A percentile compares a stretch with the other conserved stretches of the same genome.
Conservation (phyloP, 345 rosid genomes). For the Punica granatum region DNA sequence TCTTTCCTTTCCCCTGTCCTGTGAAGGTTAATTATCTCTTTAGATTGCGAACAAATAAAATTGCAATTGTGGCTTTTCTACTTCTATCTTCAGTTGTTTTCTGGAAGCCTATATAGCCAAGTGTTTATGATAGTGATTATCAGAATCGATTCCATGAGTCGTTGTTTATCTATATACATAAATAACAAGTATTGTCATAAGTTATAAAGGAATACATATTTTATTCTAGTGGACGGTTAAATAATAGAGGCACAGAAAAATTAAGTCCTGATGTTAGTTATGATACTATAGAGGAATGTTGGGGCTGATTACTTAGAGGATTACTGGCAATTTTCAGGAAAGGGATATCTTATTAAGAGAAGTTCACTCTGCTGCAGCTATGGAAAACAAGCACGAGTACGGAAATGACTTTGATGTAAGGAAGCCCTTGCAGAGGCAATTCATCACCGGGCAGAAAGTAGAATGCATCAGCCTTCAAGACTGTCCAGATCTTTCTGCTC, state of each 20-base stretch:
- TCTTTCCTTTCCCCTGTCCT: not conserved
- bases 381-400: slow-evolving; percentile 58
- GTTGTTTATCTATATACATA: not conserved
- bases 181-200: not conserved
- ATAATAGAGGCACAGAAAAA: not conserved
- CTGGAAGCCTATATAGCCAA: no score
- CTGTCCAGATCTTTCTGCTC: slow-evolving; percentile 40
- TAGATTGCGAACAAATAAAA: not conserved
- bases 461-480: slow-evolving; percentile 71
- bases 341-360: not conserved
- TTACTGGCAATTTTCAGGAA: not conserved
- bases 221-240: not conserved
- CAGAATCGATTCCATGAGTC: not conserved
- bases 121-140: not conserved
- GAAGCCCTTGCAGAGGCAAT: slow-evolving; percentile 88
- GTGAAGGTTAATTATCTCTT: not conserved
- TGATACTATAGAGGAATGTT: not conserved
- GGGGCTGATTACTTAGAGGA: not conserved
- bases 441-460: slow-evolving; percentile 36
- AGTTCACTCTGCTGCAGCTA: slow-evolving; percentile 8
- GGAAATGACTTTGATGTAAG: slow-evolving; percentile 87
- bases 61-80: not conserved
- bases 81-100: not conserved
- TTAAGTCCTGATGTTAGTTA: not conserved
- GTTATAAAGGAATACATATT: not conserved